Evolutionary conservation across 441 rosid genomes (phyloP).

Genomic region (Pelargonium myrrhifolium): DNA sequence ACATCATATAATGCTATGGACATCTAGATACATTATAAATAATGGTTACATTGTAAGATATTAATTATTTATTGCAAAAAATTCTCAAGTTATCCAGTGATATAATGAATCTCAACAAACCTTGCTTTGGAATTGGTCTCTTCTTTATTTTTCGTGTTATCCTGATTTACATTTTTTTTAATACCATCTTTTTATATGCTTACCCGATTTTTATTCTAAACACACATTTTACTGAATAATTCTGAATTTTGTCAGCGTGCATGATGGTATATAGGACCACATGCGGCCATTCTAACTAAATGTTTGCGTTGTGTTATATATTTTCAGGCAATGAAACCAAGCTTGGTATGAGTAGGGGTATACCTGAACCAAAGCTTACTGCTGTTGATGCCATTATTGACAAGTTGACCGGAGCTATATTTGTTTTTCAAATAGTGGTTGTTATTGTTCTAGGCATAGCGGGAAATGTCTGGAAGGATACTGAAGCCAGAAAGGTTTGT

Average conservation of each 20-base stretch:
- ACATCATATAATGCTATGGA: background rate
- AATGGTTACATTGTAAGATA: background rate
- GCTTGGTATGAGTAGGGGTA: constrained; percentile 96
- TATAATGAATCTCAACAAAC: background rate
- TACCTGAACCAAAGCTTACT: constrained; percentile 97
- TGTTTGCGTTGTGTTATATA: background rate
- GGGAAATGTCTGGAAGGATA: constrained; percentile 98
- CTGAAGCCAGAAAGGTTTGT: constrained; percentile 89
- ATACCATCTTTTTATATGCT: background rate
- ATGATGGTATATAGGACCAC: constrained; percentile 11
- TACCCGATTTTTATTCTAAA: background rate
- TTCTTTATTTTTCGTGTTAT: background rate
- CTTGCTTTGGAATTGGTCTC: background rate
- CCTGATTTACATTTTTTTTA: background rate
- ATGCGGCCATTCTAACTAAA: constrained; percentile 9
- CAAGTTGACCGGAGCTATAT: constrained; percentile 97
- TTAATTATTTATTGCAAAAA: background rate
- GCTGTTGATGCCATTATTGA: constrained; percentile 99
- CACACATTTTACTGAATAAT: background rate
- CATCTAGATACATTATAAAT: background rate
- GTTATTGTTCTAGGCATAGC: constrained; percentile 89
- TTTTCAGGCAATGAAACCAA: constrained; percentile 88
- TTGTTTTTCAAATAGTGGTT: constrained; percentile 93
- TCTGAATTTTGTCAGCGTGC: constrained; percentile 4
- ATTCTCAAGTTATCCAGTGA: background rate